Percentiles rank a stretch among this genome's conserved stretches.
phyloP scores from a whole-genome alignment of 345 rosid genomes.

The Schrenkiella parvula region DNA sequence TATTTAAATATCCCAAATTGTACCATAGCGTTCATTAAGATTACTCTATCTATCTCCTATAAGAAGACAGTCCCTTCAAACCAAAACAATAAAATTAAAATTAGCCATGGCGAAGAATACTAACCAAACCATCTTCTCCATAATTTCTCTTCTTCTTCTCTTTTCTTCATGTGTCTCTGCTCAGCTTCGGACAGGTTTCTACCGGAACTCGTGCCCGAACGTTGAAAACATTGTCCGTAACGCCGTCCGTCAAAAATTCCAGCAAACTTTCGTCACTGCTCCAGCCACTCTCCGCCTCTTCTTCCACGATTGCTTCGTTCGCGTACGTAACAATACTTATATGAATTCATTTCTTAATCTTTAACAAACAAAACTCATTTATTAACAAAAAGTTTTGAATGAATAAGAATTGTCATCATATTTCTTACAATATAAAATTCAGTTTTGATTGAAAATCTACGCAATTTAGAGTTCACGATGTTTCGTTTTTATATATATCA shows the following conservation, averaged over 20 bases:
- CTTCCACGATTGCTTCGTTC: constrained; percentile 39
- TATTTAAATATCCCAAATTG: constrained; percentile 15
- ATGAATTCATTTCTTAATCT: not conserved
- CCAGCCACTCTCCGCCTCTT: constrained; percentile 41
- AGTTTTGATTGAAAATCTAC: not conserved
- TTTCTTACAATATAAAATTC: not conserved
- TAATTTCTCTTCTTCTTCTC: constrained; percentile 21
- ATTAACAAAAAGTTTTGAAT: not conserved
- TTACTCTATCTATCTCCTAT: not conserved
- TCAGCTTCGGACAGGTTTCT: constrained; percentile 34
- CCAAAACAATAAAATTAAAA: not conserved
- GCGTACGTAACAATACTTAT: constrained; percentile 15
- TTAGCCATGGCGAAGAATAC: constrained; percentile 29
- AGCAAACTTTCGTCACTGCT: constrained; percentile 38
- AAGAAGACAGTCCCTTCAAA: constrained; percentile 8
- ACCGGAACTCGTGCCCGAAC: constrained; percentile 29
- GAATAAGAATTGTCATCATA: not conserved
- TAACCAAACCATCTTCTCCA: constrained; percentile 20
- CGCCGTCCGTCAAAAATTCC: constrained; percentile 32
- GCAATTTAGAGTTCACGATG: not conserved
- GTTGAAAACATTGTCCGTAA: constrained; percentile 31
- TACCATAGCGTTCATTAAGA: constrained; percentile 1
- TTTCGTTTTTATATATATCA: not conserved
- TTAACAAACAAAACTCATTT: not conserved
- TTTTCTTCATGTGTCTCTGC: constrained; percentile 32